These are phyloP conservation scores for Umbelopsis ramanniana DNA, from an alignment of 192 early-diverging fungal genomes.

Conservation along the genomic window DNA sequence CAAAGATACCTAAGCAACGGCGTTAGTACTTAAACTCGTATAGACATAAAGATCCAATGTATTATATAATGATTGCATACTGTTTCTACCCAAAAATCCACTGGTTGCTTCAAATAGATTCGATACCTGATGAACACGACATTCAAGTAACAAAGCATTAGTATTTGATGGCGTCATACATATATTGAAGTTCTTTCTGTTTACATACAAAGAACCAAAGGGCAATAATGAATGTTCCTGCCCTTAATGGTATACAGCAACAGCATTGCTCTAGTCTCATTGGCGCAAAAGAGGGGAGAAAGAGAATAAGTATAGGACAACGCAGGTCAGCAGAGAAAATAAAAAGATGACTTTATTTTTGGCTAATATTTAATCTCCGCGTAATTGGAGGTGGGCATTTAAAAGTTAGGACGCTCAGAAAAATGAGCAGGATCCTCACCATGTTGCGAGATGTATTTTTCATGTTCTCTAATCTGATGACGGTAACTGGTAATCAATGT, in stretches of 20 bases:
- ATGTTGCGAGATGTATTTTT: constrained; percentile 41
- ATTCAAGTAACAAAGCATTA: constrained; percentile 3
- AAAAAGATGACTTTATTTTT: constrained; percentile 20
- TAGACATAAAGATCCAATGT: background rate
- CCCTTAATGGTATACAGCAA: constrained; percentile 42
- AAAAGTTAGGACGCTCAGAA: constrained; percentile 27
- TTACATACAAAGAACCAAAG: constrained; percentile 39
- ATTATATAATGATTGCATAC: constrained; percentile 23
- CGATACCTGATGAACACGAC: background rate
- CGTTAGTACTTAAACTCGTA: background rate
- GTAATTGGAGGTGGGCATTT: constrained; percentile 1
- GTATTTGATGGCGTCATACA: background rate
- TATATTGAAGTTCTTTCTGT: background rate
- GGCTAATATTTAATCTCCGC: constrained; percentile 17
- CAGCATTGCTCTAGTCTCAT: constrained; percentile 44
- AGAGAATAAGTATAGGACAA: constrained; percentile 2
- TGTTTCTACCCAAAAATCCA: constrained; percentile 31
- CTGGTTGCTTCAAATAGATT: constrained; percentile 30
- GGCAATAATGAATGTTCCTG: constrained; percentile 43
- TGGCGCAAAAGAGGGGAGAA: constrained; percentile 2
- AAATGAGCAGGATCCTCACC: constrained; percentile 40
- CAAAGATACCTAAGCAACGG: constrained; percentile 25
- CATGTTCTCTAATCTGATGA: constrained; percentile 34
- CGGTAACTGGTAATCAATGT: constrained; percentile 32
- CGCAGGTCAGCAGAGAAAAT: constrained; percentile 13